These are phyloP conservation scores for Aspergillus sp. DNA, from an alignment of 2,329 filamentous ascomycete genomes.

Conservation along the genomic window DNA sequence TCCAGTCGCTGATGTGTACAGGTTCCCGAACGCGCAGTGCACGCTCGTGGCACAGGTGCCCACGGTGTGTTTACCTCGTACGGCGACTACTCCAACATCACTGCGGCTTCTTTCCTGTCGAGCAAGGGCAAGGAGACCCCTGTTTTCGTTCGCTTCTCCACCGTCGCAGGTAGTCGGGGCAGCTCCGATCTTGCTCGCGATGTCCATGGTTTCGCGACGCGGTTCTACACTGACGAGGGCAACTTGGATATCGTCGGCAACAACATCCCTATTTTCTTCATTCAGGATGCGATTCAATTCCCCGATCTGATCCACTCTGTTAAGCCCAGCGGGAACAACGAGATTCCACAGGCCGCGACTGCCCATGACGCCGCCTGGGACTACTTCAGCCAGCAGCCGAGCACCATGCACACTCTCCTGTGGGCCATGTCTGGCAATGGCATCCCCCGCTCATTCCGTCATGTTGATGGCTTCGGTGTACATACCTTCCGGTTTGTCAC, in stretches of 20 bases:
- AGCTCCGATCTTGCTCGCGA: constrained; percentile 70
- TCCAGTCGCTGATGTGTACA: constrained; percentile 17
- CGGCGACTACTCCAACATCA: constrained; percentile 66
- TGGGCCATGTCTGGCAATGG: constrained; percentile 45
- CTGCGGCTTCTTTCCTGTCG: constrained; percentile 64
- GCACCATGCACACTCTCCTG: constrained; percentile 48
- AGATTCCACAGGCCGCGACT: constrained; percentile 52
- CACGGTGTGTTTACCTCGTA: constrained; percentile 71
- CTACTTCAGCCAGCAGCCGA: constrained; percentile 43
- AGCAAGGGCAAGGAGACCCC: constrained; percentile 61
- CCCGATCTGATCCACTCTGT: constrained; percentile 45
- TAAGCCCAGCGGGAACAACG: constrained; percentile 41
- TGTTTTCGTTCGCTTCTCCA: constrained; percentile 71
- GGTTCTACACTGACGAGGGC: constrained; percentile 71
- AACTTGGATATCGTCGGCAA: constrained; percentile 54
- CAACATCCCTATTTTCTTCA: constrained; percentile 46
- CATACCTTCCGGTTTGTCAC: constrained; percentile 43
- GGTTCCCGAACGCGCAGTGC: constrained; percentile 66
- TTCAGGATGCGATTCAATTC: constrained; percentile 45
- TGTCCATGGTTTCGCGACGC: constrained; percentile 70
- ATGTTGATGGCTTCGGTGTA: constrained; percentile 41
- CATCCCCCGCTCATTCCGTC: constrained; percentile 42
- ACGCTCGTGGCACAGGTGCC: constrained; percentile 67
- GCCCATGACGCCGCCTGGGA: constrained; percentile 55
- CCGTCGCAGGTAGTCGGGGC: constrained; percentile 68